Evolutionary conservation across 495 filamentous ascomycete species (phyloP), one percentile per base, ranked within the genome.

Genomic region (Penicillium canescens): DNA sequence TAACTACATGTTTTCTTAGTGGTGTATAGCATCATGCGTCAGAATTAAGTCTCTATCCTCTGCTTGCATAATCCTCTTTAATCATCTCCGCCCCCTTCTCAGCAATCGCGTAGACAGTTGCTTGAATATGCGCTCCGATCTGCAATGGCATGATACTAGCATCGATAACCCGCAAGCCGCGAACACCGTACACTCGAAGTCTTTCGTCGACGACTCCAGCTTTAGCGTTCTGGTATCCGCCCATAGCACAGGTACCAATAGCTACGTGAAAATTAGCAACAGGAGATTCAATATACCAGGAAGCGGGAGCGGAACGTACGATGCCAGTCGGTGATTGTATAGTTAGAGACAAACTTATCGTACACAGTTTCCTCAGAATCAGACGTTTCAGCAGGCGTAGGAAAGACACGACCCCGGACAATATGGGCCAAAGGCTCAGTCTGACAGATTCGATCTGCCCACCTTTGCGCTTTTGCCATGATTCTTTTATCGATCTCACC

Each of bases 171-270:
- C 82, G 66, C 24, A 84, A 50, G 0, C 73, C 68, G 28, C 65
- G 58, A 4, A 78, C 71, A 0, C 77, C 76, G 53, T 84, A 72
- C 1, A 84, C 79, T 28, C 65, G 62, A 44, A 83, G 54, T 14
- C 61, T 54, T 1, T 66, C 59, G 62, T 82, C 78, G 1, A 84
- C 77, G 4, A 84, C 81, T 0, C 78, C 80, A 0, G 54, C 64
- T 2, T 66, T 38, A 6, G 52, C 47, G 0, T 57, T 65, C 1
- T 60, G 57, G 0, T 36, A 34, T 0, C 73, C 75, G 10, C 78
- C 75, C 81, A 85, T 82, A 0, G 79, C 71, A 50, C 78, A 82
- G 0, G 79, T 84, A 1, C 82, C 81, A 4, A 78, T 55, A 0
- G 78, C 55, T 59, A 14, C 12, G 21, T 24, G 12, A 23, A 34